Evolutionary conservation across 495 filamentous ascomycete species (phyloP), one percentile per base, ranked within the genome.

Genomic region (Cercophora scortea): DNA sequence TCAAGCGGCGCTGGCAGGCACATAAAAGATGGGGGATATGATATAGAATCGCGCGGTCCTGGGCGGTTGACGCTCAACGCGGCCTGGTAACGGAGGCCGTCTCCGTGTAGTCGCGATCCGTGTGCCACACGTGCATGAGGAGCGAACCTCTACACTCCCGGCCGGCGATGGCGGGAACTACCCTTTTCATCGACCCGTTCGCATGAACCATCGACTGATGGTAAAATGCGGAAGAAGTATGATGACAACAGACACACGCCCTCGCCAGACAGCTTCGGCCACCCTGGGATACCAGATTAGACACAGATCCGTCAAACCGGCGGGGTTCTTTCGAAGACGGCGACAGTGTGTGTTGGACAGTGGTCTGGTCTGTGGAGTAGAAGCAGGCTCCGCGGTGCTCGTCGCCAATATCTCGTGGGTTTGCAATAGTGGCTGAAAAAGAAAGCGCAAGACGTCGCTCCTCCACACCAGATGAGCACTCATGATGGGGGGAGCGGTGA

Each of bases 141-240:
- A 25, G 42, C 42, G 19, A 40, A 25, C 35, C 50, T 56, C 42
- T 17, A 40, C 39, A 34, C 41, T 49, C 50, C 34, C 33, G 48
- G 47, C 39, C 36, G 47, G 16, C 18, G 46, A 52, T 18, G 34
- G 32, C 33, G 35, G 53, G 44, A 51, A 49, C 46, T 55, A 32
- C 45, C 50, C 11, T 32, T 56, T 49, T 2, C 38, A 45, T 50
- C 44, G 41, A 45, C 13, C 53, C 49, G 48, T 51, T 49, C 42
- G 61, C 61, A 58, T 61, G 50, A 54, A 32, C 8, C 34, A 16
- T 33, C 46, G 55, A 19, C 34, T 18, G 40, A 10, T 54, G 58
- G 58, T 17, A 61, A 61, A 58, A 61, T 61, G 61, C 61, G 61
- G 58, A 25, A 61, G 55, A 58, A 54, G 45, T 25, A 55, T 15